Evolutionary conservation across 805 yeast species (phyloP).

Genomic region (Metschnikowia gruessii): DNA sequence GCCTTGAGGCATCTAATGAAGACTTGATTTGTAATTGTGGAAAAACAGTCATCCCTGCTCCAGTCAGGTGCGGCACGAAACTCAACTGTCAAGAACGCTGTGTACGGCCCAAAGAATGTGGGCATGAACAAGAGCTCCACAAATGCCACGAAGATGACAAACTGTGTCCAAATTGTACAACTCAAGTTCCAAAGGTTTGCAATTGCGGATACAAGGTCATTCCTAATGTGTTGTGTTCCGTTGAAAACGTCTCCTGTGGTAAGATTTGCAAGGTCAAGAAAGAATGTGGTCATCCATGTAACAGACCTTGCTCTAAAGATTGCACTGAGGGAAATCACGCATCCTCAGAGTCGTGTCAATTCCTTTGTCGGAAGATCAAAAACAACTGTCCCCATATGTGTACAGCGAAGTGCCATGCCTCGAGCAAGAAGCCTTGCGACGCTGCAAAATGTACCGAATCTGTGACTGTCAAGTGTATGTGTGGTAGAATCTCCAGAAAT

Average conservation of each 20-base stretch:
- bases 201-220: constrained; percentile 57
- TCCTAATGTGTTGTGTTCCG: constrained; percentile 68
- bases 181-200: constrained; percentile 52
- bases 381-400: constrained; percentile 68
- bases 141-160: constrained; percentile 66
- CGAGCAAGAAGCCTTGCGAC: constrained; percentile 47
- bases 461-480: constrained; percentile 55
- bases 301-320: constrained; percentile 55
- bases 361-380: constrained; percentile 53
- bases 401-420: constrained; percentile 59
- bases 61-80: constrained; percentile 78
- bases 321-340: constrained; percentile 64
- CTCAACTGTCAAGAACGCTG: constrained; percentile 67
- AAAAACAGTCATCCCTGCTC: constrained; percentile 70
- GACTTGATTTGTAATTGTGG: constrained; percentile 83
- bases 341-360: constrained; percentile 47
- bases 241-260: constrained; percentile 63
- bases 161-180: constrained; percentile 76
- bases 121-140: constrained; percentile 69
- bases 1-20: constrained; percentile 75
- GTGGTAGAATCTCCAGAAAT: constrained; percentile 53
- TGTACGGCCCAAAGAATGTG: constrained; percentile 56
- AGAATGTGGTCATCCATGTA: constrained; percentile 45
- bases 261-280: constrained; percentile 31
- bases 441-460: constrained; percentile 47